Conservation (phyloP, 345 rosid genomes). For the Syzygium grande region DNA sequence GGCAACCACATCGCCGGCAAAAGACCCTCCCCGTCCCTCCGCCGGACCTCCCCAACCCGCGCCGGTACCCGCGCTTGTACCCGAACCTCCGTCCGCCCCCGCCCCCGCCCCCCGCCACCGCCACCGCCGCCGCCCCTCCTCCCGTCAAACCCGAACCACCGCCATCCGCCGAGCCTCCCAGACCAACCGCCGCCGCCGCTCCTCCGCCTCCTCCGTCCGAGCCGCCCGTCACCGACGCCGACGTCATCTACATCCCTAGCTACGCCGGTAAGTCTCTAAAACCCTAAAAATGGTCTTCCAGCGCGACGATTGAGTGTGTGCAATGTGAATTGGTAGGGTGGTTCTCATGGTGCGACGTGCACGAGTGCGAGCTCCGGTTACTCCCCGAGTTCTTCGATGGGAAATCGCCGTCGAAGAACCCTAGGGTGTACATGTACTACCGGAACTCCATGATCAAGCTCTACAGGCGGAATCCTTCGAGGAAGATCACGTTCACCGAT, state of each 20-base stretch:
- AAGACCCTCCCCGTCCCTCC: background rate
- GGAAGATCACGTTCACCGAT: conserved; percentile 77
- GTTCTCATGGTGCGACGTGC: conserved; percentile 60
- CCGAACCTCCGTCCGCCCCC: conserved; percentile 16
- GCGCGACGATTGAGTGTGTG: background rate
- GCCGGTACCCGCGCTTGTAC: conserved; percentile 15
- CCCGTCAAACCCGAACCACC: conserved; percentile 12
- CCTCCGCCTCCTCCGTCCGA: conserved; percentile 8
- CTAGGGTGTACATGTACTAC: conserved; percentile 50
- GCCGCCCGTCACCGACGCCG: conserved; percentile 26
- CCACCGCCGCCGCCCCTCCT: background rate
- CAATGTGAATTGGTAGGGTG: conserved; percentile 38
- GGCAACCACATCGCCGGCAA: background rate
- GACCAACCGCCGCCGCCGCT: conserved; percentile 6
- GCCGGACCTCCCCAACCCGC: background rate
- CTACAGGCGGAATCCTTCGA: conserved; percentile 47
- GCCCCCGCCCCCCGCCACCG: background rate
- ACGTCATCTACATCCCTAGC: conserved; percentile 57
- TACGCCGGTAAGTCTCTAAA: conserved; percentile 58
- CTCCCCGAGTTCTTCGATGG: conserved; percentile 77
- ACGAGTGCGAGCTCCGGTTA: conserved; percentile 67
- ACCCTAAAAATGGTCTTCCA: background rate
- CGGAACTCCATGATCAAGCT: conserved; percentile 71
- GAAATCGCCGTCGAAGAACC: conserved; percentile 53
- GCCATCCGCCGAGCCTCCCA: conserved; percentile 3